A percentile compares a stretch with the other conserved stretches of the same genome.
phyloP scores from a whole-genome alignment of 371 early-diverging fungal genomes.

The Apophysomyces trapeziformis region DNA sequence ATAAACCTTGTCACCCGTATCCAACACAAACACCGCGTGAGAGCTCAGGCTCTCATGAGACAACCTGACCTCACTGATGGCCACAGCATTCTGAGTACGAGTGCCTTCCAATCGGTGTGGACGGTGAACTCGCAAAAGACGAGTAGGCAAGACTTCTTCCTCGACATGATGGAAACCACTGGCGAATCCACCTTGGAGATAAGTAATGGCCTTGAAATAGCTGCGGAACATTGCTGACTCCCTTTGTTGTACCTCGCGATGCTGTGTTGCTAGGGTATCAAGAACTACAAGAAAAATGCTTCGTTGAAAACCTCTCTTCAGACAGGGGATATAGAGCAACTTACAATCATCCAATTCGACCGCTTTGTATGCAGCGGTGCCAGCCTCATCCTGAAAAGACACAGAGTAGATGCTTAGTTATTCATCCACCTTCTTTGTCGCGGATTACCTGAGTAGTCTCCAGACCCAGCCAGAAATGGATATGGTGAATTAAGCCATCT shows the following conservation, averaged over 20 bases:
- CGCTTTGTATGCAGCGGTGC: conserved; percentile 91
- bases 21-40: conserved; percentile 81
- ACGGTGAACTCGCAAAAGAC: conserved; percentile 75
- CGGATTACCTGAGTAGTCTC: conserved; percentile 59
- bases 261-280: conserved; percentile 72
- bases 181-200: conserved; percentile 76
- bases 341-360: conserved; percentile 86
- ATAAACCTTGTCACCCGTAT: conserved; percentile 69
- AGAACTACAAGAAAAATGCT: conserved; percentile 48
- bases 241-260: conserved; percentile 76
- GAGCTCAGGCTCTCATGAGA: conserved; percentile 61
- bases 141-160: conserved; percentile 57
- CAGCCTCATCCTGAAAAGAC: conserved; percentile 74
- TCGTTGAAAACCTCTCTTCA: too few species aligned
- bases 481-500: conserved; percentile 70
- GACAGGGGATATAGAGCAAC: conserved; percentile 9
- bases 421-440: not conserved
- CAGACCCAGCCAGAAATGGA: conserved; percentile 88
- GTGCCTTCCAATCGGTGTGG: conserved; percentile 40
- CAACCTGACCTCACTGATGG: conserved; percentile 70
- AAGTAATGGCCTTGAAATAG: conserved; percentile 64
- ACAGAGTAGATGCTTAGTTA: not conserved
- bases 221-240: conserved; percentile 72
- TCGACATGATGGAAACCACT: conserved; percentile 81
- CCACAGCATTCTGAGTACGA: conserved; percentile 53